Conservation (phyloP, 1,284 basidiomycete genomes). For the Hemileia vastatrix region DNA sequence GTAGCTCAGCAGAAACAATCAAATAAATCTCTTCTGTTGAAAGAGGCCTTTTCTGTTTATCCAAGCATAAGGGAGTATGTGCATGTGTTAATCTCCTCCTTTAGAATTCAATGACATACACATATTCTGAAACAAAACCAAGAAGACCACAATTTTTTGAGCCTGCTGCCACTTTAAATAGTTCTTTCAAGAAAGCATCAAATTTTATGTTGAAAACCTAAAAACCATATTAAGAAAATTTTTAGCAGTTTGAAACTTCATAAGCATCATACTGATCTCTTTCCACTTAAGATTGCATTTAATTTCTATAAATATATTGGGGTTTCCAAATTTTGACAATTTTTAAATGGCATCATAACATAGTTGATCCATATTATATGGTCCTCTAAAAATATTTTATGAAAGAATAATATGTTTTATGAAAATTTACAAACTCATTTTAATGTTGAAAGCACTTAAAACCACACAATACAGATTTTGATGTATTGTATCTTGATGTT, state of each 20-base stretch:
- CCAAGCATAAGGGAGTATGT: not conserved
- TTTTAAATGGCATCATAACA: constrained; percentile 46
- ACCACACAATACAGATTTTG: no score
- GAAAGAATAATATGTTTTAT: constrained; percentile 39
- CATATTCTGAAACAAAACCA: not conserved
- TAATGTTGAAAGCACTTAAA: no score
- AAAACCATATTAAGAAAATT: no score
- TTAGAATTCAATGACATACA: constrained; percentile 13
- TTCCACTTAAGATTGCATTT: constrained; percentile 47
- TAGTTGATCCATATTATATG: constrained; percentile 44
- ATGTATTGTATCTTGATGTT: no score
- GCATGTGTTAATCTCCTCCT: constrained; percentile 4
- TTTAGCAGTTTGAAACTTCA: no score
- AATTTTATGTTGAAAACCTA: no score
- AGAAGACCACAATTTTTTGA: no score
- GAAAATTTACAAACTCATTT: constrained; percentile 28
- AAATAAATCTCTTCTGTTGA: not conserved
- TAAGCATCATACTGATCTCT: no score
- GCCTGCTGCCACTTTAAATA: no score
- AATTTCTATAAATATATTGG: constrained; percentile 47
- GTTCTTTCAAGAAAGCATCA: no score
- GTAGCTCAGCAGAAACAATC: not conserved
- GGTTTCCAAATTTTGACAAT: constrained; percentile 36
- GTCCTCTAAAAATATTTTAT: constrained; percentile 43
- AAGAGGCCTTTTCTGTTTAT: not conserved